phyloP scores from a whole-genome alignment of 352 stramenopile species.

The Globisporangium nunn region DNA sequence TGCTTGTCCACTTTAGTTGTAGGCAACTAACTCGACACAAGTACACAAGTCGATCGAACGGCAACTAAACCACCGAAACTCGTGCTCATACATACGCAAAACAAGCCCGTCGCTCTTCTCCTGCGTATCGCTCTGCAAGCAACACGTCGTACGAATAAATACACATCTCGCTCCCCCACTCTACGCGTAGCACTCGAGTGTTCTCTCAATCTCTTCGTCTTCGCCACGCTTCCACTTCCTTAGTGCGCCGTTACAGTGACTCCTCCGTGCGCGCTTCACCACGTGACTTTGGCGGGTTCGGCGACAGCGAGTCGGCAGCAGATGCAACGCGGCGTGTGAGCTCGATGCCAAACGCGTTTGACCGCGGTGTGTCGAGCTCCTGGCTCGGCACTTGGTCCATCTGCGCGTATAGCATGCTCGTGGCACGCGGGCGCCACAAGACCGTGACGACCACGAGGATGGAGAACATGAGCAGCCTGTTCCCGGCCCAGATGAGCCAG shows the following conservation, averaged over 20 bases:
- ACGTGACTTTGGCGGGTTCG: neutral
- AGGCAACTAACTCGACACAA: too few species aligned
- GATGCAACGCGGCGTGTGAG: conserved; percentile 51
- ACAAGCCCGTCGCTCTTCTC: neutral
- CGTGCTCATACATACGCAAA: too few species aligned
- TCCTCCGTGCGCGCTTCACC: neutral
- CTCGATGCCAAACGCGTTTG: conserved; percentile 40
- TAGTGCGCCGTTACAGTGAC: conserved; percentile 3
- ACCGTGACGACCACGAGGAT: conserved; percentile 61
- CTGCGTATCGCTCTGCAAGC: neutral
- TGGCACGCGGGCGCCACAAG: conserved; percentile 66
- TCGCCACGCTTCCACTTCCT: neutral
- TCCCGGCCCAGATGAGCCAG: conserved; percentile 76
- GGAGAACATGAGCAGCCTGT: conserved; percentile 61
- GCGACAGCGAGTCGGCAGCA: conserved; percentile 30
- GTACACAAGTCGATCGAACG: too few species aligned
- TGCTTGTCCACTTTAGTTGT: too few species aligned
- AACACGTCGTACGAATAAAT: neutral
- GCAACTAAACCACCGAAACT: too few species aligned
- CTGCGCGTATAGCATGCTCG: conserved; percentile 57
- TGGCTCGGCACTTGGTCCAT: conserved; percentile 79
- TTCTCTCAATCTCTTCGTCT: neutral
- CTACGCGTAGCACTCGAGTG: too few species aligned
- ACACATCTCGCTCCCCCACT: neutral
- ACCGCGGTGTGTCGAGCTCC: conserved; percentile 43